A percentile compares a stretch with the other conserved stretches of the same genome.
Conservation (phyloP, 805 yeast genomes). For the Cyberlindnera lachancei region DNA sequence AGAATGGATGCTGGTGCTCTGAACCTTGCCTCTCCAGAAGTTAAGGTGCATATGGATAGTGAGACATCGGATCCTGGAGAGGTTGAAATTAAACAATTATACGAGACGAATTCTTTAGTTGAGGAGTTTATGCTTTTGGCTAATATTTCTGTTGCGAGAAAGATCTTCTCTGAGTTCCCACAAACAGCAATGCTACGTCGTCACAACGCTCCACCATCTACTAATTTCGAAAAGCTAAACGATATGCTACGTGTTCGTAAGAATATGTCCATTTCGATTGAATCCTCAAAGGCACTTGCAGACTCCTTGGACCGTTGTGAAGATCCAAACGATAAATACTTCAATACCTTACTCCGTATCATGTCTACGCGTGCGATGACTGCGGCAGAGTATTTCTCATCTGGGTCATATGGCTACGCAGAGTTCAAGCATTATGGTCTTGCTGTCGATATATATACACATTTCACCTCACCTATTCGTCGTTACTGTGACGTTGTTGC, state of each 20-base stretch:
- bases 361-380: constrained; percentile 99
- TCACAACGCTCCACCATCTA: constrained; percentile 94
- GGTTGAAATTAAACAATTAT: constrained; percentile 80
- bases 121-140: constrained; percentile 99
- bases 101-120: constrained; percentile 91
- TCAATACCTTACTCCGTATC: constrained; percentile 88
- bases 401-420: constrained; percentile 83
- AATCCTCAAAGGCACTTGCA: constrained; percentile 85
- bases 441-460: constrained; percentile 96
- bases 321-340: constrained; percentile 79
- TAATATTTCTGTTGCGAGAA: constrained; percentile 90
- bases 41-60: constrained; percentile 92
- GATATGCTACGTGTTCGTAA: constrained; percentile 83
- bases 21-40: constrained; percentile 96
- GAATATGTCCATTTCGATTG: constrained; percentile 66
- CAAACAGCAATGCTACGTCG: constrained; percentile 98
- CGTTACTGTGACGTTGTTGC: constrained; percentile 97
- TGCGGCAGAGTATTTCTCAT: constrained; percentile 96
- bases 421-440: constrained; percentile 96
- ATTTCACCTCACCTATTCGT: constrained; percentile 96
- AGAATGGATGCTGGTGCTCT: constrained; percentile 94
- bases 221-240: constrained; percentile 83
- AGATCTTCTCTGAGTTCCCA: constrained; percentile 87
- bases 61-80: constrained; percentile 96
- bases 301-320: constrained; percentile 86